Base-by-base conservation (phyloP, 169 alveolate genomes). In the Plasmodium gonderi region DNA sequence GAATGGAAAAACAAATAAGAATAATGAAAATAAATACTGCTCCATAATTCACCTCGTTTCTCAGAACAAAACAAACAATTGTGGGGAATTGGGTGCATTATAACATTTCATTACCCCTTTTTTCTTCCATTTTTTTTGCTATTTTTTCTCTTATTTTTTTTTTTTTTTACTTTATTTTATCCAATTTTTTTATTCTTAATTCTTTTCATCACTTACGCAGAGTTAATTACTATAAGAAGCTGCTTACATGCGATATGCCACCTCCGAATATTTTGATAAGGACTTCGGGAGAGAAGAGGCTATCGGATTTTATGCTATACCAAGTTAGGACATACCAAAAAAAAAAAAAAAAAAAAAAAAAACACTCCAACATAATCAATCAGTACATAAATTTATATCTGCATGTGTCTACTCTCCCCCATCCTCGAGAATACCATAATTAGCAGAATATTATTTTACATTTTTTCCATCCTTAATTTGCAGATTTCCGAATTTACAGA, bases 211-310 rank as follows among this genome's bases (percentile, higher is more conserved):
- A 20, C 3, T 42, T 23, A 5, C 26, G 42, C 78, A 85, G 89
- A 64, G 29, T 77, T 17, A 65, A 77, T 44, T 95, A 96, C 79
- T 94, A 90, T 72, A 69, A 82, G 17, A 77, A 87, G 76, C 95
- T 97, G 64, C 94, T 85, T 42, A 81, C 96, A 33, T 91, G 97
- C 72, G 90, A 91, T 67, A 36, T 72, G 14, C 97, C 97, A 33
- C 97, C 96, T 11, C 99, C 99, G n/a, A 93, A 97, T 23, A 83
- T 97, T 49, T 80, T 97, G 33, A 96, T 97, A 44, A 93, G 99
- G 79, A 97, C 98, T 3, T 97, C 99, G 3, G 99, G 99, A 0
- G 99, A 95, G 67, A 92, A 97, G 54, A 79, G 99, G 45, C 95
- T 97, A 26, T 97, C 99, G 7, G 99, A 97, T 80, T 97, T 97